Evolutionary conservation across 2,329 filamentous ascomycete species (phyloP).

Genomic region (Plenodomus tracheiphilus): DNA sequence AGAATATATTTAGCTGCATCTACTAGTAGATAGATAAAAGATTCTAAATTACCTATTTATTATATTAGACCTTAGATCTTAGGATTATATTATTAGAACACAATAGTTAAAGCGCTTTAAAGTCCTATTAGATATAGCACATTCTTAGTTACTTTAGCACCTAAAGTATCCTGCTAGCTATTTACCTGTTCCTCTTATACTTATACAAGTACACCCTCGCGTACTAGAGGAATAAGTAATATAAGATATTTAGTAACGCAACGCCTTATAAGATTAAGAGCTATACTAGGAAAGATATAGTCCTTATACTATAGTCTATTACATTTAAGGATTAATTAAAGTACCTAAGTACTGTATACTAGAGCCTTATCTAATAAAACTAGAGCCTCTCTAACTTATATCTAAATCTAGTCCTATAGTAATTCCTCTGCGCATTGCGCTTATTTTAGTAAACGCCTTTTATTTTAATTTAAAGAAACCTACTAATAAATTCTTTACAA

Average conservation of each 20-base stretch:
- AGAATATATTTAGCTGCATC: background rate
- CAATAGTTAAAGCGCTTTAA: background rate
- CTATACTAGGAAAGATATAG: no score
- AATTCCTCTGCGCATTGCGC: background rate
- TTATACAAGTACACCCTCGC: no score
- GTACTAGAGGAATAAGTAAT: no score
- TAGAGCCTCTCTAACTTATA: no score
- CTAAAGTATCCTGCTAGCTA: background rate
- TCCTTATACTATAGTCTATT: no score
- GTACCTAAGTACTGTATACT: no score
- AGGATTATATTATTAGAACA: slow-evolving; percentile 1
- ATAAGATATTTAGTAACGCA: no score
- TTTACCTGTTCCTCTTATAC: background rate
- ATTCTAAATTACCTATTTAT: background rate
- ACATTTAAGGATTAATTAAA: no score
- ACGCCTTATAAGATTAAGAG: no score
- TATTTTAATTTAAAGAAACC: background rate
- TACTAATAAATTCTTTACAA: no score
- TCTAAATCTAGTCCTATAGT: no score
- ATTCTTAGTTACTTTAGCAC: background rate
- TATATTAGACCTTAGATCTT: background rate
- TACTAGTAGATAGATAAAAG: background rate
- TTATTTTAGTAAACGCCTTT: background rate
- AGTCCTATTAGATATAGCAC: background rate
- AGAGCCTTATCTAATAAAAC: no score